Conservation (phyloP, 208 protist species). For the Trypanosoma congolense region DNA sequence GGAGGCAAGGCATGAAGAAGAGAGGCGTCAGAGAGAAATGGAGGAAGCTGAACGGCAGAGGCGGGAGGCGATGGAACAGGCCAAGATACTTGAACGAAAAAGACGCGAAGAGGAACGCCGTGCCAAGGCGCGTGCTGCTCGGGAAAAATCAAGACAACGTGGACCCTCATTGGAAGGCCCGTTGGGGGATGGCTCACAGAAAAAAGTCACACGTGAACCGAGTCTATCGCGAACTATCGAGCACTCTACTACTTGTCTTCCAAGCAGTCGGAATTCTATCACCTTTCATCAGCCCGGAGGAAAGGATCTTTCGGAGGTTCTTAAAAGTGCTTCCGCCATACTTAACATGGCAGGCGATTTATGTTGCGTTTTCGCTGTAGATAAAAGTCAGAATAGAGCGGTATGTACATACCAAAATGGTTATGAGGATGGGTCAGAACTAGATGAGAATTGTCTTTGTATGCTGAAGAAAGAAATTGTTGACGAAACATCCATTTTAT, state of each 20-base stretch:
- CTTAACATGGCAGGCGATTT: slow-evolving; percentile 31
- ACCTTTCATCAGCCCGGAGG: slow-evolving; percentile 23
- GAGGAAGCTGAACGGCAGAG: slow-evolving; percentile 32
- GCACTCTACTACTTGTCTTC: too few relatives aligned
- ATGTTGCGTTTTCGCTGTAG: slow-evolving; percentile 39
- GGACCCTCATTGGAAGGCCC: too few relatives aligned
- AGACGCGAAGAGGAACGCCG: slow-evolving; percentile 38
- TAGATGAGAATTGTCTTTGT: slow-evolving; percentile 4
- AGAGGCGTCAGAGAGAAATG: slow-evolving; percentile 34
- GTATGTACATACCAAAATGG: slow-evolving; percentile 47
- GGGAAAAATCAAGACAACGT: slow-evolving; percentile 29
- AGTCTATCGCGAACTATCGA: too few relatives aligned
- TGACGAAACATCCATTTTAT: slow-evolving; percentile 25
- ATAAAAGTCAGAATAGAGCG: slow-evolving; percentile 24
- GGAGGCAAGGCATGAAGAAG: slow-evolving; percentile 24
- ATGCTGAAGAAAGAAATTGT: slow-evolving; percentile 25
- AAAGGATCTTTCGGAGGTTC: slow-evolving; percentile 23
- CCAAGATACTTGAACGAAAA: slow-evolving; percentile 52
- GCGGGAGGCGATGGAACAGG: slow-evolving; percentile 38
- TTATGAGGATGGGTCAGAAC: slow-evolving; percentile 21
- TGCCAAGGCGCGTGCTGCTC: slow-evolving; percentile 17
- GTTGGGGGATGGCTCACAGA: too few relatives aligned
- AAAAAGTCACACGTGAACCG: too few relatives aligned
- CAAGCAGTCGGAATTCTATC: too few relatives aligned
- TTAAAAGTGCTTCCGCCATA: slow-evolving; percentile 32